Percentiles rank a stretch among this genome's conserved stretches.
These are phyloP conservation scores for Eucalyptus dawsonii DNA, from an alignment of 345 rosid genomes.

Conservation along the genomic window DNA sequence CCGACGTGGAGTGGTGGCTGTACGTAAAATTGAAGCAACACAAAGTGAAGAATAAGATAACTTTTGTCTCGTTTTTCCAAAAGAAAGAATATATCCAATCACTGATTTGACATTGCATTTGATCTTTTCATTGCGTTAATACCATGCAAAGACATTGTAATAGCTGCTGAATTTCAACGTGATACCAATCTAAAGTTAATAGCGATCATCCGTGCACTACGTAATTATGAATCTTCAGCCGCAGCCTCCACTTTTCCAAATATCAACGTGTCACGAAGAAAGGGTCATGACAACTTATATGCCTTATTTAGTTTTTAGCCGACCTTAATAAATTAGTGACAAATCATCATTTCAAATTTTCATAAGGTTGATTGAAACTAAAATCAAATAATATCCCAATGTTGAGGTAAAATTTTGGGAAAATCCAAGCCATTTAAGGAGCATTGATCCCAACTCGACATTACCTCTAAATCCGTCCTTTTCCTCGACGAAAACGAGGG, in stretches of 20 bases:
- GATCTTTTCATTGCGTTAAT: neutral
- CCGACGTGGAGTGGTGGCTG: neutral
- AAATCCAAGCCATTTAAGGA: too few relatives aligned
- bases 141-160: neutral
- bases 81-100: neutral
- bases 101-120: neutral
- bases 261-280: too few relatives aligned
- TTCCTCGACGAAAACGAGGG: too few relatives aligned
- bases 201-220: neutral
- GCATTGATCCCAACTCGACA: too few relatives aligned
- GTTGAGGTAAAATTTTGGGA: too few relatives aligned
- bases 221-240: neutral
- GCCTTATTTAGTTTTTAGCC: too few relatives aligned
- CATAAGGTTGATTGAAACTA: too few relatives aligned
- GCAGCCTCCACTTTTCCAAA: neutral
- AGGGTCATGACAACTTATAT: too few relatives aligned
- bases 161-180: neutral
- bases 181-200: neutral
- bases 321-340: too few relatives aligned
- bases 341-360: too few relatives aligned
- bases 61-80: neutral
- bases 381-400: too few relatives aligned
- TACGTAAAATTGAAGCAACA: neutral
- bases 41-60: neutral
- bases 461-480: too few relatives aligned